Evolutionary conservation across 2,329 filamentous ascomycete species (phyloP).

Genomic region (Blumeria graminis): DNA sequence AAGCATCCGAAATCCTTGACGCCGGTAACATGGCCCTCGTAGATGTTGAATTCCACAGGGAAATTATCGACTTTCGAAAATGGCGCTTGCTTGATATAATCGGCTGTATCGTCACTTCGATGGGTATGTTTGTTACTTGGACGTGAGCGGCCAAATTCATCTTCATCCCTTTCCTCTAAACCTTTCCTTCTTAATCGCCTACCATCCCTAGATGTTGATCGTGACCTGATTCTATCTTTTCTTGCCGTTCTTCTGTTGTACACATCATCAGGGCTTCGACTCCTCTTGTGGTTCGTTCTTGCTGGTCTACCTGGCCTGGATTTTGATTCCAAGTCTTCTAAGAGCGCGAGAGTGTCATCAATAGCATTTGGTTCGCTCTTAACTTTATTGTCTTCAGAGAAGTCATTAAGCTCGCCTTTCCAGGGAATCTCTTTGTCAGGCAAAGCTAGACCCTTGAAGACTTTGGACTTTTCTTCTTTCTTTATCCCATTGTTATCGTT

Average conservation of each 20-base stretch:
- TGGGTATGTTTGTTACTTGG: conserved; percentile 20
- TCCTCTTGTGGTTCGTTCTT: conserved; percentile 24
- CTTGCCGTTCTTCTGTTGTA: conserved; percentile 15
- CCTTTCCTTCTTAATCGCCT: conserved; percentile 20
- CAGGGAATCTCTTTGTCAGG: conserved; percentile 47
- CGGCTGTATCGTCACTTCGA: conserved; percentile 22
- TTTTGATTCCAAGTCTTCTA: conserved; percentile 66
- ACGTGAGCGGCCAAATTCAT: conserved; percentile 30
- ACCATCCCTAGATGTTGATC: conserved; percentile 25
- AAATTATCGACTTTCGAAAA: conserved; percentile 56
- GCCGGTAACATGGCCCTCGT: conserved; percentile 71
- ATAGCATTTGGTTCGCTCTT: conserved; percentile 37
- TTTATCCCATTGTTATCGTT: conserved; percentile 19
- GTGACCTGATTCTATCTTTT: conserved; percentile 22
- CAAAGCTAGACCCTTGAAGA: conserved; percentile 78
- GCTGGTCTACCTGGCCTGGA: conserved; percentile 18
- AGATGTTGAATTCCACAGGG: conserved; percentile 66
- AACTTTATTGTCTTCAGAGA: conserved; percentile 13
- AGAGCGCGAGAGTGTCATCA: conserved; percentile 75
- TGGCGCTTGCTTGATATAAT: conserved; percentile 40
- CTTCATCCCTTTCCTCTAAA: conserved; percentile 24
- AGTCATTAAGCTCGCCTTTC: conserved; percentile 22
- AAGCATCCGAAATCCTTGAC: conserved; percentile 93
- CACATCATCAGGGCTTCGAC: conserved; percentile 23
- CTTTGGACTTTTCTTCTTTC: conserved; percentile 49